Evolutionary conservation across 1,284 basidiomycete genomes (phyloP).

Genomic region (Rhodotorula sp.): DNA sequence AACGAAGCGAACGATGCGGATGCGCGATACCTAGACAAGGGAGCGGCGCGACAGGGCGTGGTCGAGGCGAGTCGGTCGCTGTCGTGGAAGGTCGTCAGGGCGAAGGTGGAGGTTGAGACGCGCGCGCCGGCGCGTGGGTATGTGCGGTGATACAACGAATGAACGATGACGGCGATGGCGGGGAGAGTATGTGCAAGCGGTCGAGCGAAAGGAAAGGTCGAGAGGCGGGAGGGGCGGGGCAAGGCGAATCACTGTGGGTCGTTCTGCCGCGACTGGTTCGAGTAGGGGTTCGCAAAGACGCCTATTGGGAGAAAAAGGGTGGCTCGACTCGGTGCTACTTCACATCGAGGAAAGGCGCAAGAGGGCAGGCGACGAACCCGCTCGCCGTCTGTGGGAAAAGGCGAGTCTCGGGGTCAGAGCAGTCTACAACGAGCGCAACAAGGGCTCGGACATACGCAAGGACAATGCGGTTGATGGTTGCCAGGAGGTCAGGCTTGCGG

Average conservation of each 20-base stretch:
- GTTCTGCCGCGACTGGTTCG: constrained; percentile 24
- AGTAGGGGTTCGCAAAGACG: constrained; percentile 26
- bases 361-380: constrained; percentile 2
- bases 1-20: neutral
- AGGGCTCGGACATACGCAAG: neutral
- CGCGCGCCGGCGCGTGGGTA: neutral
- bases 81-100: neutral
- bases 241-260: constrained; percentile 2
- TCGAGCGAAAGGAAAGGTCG: too few species aligned
- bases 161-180: neutral
- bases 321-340: too few species aligned
- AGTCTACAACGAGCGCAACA: too few species aligned
- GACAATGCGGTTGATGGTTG: constrained; percentile 44
- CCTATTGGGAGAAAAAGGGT: neutral
- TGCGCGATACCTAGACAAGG: neutral
- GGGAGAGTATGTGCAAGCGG: neutral
- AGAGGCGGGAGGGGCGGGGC: neutral
- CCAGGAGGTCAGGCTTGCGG: constrained; percentile 47
- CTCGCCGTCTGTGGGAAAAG: constrained; percentile 10
- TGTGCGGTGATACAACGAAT: neutral
- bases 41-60: neutral
- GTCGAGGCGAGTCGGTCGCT: neutral
- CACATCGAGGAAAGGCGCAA: neutral
- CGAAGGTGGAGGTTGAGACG: neutral
- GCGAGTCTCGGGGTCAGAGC: neutral